Conservation (phyloP, 768 basidiomycete genomes). For the Cystofilobasidium ferigula region DNA sequence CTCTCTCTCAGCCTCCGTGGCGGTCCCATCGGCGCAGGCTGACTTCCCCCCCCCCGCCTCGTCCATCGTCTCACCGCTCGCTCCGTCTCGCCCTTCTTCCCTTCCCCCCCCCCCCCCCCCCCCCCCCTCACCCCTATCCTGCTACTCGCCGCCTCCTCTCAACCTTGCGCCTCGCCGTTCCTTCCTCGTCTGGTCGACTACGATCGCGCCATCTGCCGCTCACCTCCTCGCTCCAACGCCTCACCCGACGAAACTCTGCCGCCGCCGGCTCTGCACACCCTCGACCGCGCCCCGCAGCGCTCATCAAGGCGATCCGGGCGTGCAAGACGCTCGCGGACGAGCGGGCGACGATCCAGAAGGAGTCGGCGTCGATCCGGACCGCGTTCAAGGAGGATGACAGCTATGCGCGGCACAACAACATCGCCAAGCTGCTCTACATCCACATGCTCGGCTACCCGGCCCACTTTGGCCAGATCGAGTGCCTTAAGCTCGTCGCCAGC, state of each 20-base stretch:
- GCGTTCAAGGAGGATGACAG: slow-evolving; percentile 96
- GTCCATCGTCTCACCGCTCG: not conserved
- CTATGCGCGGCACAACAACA: slow-evolving; percentile 86
- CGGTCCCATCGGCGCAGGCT: not conserved
- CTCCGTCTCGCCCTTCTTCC: not conserved
- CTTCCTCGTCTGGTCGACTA: not conserved
- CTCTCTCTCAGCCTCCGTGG: slow-evolving; percentile 3
- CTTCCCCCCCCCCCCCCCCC: not conserved
- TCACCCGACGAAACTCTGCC: too few relatives aligned
- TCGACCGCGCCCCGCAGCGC: slow-evolving; percentile 45
- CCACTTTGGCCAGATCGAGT: slow-evolving; percentile 96
- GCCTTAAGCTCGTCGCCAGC: slow-evolving; percentile 57
- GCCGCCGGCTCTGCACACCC: not conserved
- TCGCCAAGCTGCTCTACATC: slow-evolving; percentile 95
- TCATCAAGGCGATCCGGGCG: slow-evolving; percentile 94
- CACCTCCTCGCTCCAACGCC: not conserved
- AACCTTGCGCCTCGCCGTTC: not conserved
- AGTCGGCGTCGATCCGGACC: slow-evolving; percentile 90
- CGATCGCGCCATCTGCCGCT: not conserved
- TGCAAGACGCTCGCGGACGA: slow-evolving; percentile 99
- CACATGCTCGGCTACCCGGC: slow-evolving; percentile 98
- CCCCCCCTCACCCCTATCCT: too few relatives aligned
- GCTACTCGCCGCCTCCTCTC: not conserved
- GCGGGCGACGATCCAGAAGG: slow-evolving; percentile 89
- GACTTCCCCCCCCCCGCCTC: not conserved